A percentile compares a stretch with the other conserved stretches of the same genome.
phyloP scores from a whole-genome alignment of 2,329 filamentous ascomycete species.

The Aspergillus aculeatinus region DNA sequence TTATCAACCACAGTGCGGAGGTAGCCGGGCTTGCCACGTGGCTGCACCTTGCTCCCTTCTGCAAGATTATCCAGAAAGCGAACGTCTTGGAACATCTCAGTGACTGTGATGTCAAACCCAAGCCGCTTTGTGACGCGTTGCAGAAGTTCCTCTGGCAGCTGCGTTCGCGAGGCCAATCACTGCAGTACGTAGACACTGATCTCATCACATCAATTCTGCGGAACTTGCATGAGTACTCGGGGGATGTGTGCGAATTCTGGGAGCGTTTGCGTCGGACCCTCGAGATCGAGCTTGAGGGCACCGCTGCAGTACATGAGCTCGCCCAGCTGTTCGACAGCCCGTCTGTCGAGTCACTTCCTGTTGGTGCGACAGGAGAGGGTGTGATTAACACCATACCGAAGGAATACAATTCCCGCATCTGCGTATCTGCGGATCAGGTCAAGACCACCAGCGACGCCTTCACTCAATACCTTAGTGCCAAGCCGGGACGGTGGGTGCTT shows the following conservation, averaged over 20 bases:
- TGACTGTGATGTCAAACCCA: conserved; percentile 49
- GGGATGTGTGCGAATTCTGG: conserved; percentile 57
- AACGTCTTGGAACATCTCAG: conserved; percentile 48
- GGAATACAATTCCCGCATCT: conserved; percentile 41
- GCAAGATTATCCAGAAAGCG: conserved; percentile 54
- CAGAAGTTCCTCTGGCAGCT: conserved; percentile 54
- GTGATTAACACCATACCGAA: conserved; percentile 36
- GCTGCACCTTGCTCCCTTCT: conserved; percentile 60
- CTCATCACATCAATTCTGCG: conserved; percentile 42
- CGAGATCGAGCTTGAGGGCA: conserved; percentile 53
- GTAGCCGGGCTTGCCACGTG: conserved; percentile 59
- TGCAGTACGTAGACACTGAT: conserved; percentile 44
- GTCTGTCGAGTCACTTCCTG: conserved; percentile 9
- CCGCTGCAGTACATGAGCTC: conserved; percentile 41
- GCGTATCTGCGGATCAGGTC: conserved; percentile 39
- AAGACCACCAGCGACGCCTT: conserved; percentile 40
- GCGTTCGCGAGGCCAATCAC: conserved; percentile 44
- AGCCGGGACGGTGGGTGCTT: conserved; percentile 42
- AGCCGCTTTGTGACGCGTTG: conserved; percentile 52
- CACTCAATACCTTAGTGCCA: conserved; percentile 31
- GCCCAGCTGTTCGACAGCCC: conserved; percentile 51
- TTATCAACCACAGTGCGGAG: conserved; percentile 47
- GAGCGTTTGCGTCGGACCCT: conserved; percentile 53
- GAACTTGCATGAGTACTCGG: conserved; percentile 46
- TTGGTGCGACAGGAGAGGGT: conserved; percentile 24